Base-by-base conservation (phyloP, 192 early-diverging fungal species). In the Coemansia sp. region DNA sequence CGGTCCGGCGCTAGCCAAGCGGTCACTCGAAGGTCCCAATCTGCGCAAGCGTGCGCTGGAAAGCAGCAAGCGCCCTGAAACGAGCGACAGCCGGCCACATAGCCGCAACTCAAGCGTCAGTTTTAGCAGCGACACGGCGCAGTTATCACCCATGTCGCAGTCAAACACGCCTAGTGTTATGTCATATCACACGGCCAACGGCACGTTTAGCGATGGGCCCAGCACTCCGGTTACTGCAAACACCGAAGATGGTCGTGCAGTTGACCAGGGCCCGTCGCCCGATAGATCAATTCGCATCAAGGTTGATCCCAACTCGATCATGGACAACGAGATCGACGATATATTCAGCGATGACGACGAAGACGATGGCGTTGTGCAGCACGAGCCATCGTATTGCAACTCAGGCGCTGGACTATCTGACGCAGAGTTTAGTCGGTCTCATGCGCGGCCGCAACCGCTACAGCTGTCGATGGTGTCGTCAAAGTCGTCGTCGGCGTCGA, bases 311-410 rank as follows among this genome's bases (percentile, higher is more conserved):
- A 54, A 41, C 19, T 53, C 68, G 10, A 62, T 71, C 23, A 48
- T 67, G 17, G 69, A 71, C 56, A 59, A 67, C 32, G 58, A 68
- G 25, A 66, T 74, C n/a, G 77, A 80, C 25, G 77, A 71, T 15
- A 80, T 80, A 3, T 80, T 80, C n/a, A 80, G 72, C 65, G 77
- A 80, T 48, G 54, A 64, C 2, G 77, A 80, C 25, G 77, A 80
- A 37, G 74, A 76, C 17, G 68, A 70, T 6, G 21, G 21, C 21
- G 43, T 74, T 4, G 69, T 80, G 8, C 77, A 80, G 58, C 41
- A 64, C 43, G 77, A 80, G 58, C 77, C 77, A 0, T 80, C 77
- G 52, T 80, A 59, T 41, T 73, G 65, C 58, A 64, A 67, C 39
- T 56, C 67, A 10, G 77, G 67, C n/a, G 66, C 77, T 0, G 77